Percentiles rank a stretch among this genome's conserved stretches.
These are phyloP conservation scores for Nitzschia putrida DNA, from an alignment of 108 stramenopile species.

Conservation along the genomic window DNA sequence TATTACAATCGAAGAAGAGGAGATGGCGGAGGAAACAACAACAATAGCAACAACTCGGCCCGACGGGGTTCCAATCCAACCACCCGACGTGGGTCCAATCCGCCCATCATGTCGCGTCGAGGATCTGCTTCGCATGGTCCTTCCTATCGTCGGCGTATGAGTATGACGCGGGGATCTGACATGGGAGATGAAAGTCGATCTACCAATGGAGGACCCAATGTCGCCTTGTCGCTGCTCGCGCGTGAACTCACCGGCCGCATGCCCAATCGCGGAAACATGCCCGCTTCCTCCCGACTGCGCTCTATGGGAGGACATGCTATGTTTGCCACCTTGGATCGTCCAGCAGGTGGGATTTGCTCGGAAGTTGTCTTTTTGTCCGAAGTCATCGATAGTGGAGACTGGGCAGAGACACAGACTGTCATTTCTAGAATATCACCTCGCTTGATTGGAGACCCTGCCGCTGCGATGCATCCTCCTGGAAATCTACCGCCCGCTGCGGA, in stretches of 20 bases:
- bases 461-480: conserved; percentile 7
- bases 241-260: conserved; percentile 38
- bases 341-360: conserved; percentile 53
- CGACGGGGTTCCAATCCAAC: conserved; percentile 16
- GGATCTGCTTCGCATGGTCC: conserved; percentile 29
- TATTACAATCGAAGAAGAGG: conserved; percentile 32
- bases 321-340: conserved; percentile 37
- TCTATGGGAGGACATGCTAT: conserved; percentile 48
- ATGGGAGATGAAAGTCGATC: neutral
- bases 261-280: neutral
- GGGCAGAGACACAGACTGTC: conserved; percentile 53
- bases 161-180: conserved; percentile 20
- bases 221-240: conserved; percentile 47
- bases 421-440: conserved; percentile 57
- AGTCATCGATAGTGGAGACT: conserved; percentile 55
- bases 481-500: neutral
- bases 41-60: neutral
- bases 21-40: neutral
- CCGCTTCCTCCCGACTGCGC: conserved; percentile 23
- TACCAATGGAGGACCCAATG: conserved; percentile 41
- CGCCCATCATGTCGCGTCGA: conserved; percentile 11
- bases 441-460: conserved; percentile 54
- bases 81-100: conserved; percentile 2
- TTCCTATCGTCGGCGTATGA: conserved; percentile 34
- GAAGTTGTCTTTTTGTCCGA: conserved; percentile 46